These are phyloP conservation scores for Peniophora sp. DNA, from an alignment of 1,284 basidiomycete species.

Conservation along the genomic window DNA sequence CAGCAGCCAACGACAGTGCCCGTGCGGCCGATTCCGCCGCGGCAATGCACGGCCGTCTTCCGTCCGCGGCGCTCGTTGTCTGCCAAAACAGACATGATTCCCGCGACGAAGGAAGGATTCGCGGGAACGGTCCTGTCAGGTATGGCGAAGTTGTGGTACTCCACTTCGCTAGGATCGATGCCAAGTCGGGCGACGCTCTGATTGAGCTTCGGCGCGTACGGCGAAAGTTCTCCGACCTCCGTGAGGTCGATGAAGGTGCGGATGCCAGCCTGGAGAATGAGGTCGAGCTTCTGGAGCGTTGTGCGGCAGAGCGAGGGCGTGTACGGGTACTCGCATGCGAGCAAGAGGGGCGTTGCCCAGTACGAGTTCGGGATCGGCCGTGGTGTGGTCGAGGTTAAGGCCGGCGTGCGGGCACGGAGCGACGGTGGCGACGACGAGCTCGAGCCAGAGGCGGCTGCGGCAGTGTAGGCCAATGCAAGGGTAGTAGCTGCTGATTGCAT, in stretches of 20 bases:
- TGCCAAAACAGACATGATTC: conserved; percentile 46
- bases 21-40: conserved; percentile 69
- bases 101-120: conserved; percentile 44
- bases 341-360: conserved; percentile 64
- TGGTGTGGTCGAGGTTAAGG: conserved; percentile 22
- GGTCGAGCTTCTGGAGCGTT: conserved; percentile 48
- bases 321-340: conserved; percentile 77
- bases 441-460: no score
- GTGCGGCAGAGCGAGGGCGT: conserved; percentile 37
- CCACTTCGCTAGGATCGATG: conserved; percentile 43
- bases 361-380: conserved; percentile 74
- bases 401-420: conserved; percentile 2
- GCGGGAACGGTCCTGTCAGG: conserved; percentile 58
- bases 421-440: no score
- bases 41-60: conserved; percentile 62
- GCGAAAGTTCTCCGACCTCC: conserved; percentile 59
- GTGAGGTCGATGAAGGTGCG: conserved; percentile 76
- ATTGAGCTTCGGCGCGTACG: conserved; percentile 52
- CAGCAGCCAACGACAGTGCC: conserved; percentile 72
- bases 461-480: no score
- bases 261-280: conserved; percentile 58
- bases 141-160: conserved; percentile 72
- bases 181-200: conserved; percentile 43
- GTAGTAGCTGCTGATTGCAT: no score
- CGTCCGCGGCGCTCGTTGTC: conserved; percentile 50